These are phyloP conservation scores for barrel medic (Medicago truncatula) DNA, from an alignment of 306 rosid species.

Conservation along the genomic window MtrunA17r5.0-ANR NC_053042.1:39927501-39928000, in stretches of 20 bases:
- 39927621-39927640: conserved; percentile 15
- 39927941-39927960: conserved; percentile 38
- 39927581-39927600: not conserved
- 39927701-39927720: no score
- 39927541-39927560: no score
- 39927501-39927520: no score
- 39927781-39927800: conserved; percentile 21
- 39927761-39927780: conserved; percentile 6
- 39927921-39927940: conserved; percentile 42
- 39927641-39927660: conserved; percentile 18
- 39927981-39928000: conserved; percentile 43
- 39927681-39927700: no score
- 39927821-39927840: conserved; percentile 30
- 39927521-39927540: no score
- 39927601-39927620: conserved; percentile 13
- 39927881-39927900: conserved; percentile 46
- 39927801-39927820: conserved; percentile 20
- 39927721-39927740: no score
- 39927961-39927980: conserved; percentile 39
- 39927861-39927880: conserved; percentile 35
- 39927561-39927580: no score
- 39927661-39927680: no score
- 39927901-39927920: conserved; percentile 11
- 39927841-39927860: conserved; percentile 21
- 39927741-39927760: not conserved